Percentiles rank a stretch among this genome's conserved stretches.
phyloP scores from a whole-genome alignment of 2,329 filamentous ascomycete species.

The Talaromyces amestolkiae region DNA sequence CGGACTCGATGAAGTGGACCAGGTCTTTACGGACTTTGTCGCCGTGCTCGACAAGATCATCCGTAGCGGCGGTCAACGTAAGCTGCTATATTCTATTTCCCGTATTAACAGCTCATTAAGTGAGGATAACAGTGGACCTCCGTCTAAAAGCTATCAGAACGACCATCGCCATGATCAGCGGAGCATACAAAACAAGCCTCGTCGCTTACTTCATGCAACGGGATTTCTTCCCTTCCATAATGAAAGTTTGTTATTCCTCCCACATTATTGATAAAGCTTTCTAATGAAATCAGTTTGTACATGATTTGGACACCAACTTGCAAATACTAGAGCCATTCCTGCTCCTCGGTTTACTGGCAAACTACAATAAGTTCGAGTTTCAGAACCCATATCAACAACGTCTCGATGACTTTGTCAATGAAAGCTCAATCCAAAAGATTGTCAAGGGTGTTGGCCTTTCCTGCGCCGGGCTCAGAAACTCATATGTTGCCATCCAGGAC shows the following conservation, averaged over 20 bases:
- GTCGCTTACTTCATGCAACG: conserved; percentile 93
- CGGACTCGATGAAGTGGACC: conserved; percentile 83
- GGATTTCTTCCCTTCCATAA: conserved; percentile 88
- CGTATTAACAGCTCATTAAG: background rate
- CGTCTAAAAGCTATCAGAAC: conserved; percentile 78
- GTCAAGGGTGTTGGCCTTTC: conserved; percentile 71
- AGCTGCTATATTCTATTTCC: conserved; percentile 33
- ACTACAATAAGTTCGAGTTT: conserved; percentile 99
- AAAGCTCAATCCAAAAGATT: conserved; percentile 78
- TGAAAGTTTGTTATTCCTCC: conserved; percentile 66
- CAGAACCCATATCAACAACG: conserved; percentile 93
- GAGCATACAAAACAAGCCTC: conserved; percentile 93
- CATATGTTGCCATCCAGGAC: conserved; percentile 83
- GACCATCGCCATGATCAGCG: conserved; percentile 78
- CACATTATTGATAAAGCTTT: background rate
- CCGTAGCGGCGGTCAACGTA: conserved; percentile 69
- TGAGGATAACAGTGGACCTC: conserved; percentile 58
- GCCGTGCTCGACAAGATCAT: conserved; percentile 78
- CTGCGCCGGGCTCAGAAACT: conserved; percentile 65
- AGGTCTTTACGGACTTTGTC: conserved; percentile 84
- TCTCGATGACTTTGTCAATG: conserved; percentile 93
- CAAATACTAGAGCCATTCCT: conserved; percentile 72
- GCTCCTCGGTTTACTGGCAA: conserved; percentile 81
- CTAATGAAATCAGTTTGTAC: conserved; percentile 63
- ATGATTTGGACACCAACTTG: conserved; percentile 67